Base-by-base conservation (phyloP, 2,329 filamentous ascomycete species). In the Curvularia verruculosa region DNA sequence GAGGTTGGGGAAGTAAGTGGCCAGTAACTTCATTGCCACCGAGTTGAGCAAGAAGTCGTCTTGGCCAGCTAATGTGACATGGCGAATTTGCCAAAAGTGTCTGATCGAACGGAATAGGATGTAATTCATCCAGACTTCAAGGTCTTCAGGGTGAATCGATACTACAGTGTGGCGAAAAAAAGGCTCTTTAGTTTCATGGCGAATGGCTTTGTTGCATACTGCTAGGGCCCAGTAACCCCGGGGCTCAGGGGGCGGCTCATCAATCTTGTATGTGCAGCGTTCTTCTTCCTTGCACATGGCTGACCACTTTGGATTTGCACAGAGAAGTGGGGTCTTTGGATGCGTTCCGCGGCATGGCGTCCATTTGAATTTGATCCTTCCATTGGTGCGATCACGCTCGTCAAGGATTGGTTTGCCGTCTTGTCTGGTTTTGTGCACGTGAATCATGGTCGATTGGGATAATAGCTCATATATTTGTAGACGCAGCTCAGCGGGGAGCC, bases 291-390 rank as follows among this genome's bases (percentile, higher is more conserved):
- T 41, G 21, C 39, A 41, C 39, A 66, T 45, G 26, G 63, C 61
- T 3, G 64, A 65, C 64, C 64, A 68, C 49, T 65, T 67, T 31
- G 67, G 66, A 45, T 67, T 65, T n/a, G 57, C 57, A 50, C 65
- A 69, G 19, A 68, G 59, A 2, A 66, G 50, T 1, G 60, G 51
- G 13, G 19, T 58, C 18, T 19, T 43, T 2, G 60, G 43, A 39
- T 60, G 56, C 10, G 55, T 9, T 28, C 15, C 28, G n/a, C 52
- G 56, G 48, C 67, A 68, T 3, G 59, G 53, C 7, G 39, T 41
- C 39, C 39, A 41, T 2, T 10, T 5, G 21, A 13, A 41, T 7
- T 41, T 41, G 4, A n/a, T 15, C 4, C 3, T 12, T 23, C 21
- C 12, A 21, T 15, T 21, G 37, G 34, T n/a, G 15, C 6, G 12